phyloP scores from a whole-genome alignment of 192 early-diverging fungal genomes.

The Paraglomus occultum region DNA sequence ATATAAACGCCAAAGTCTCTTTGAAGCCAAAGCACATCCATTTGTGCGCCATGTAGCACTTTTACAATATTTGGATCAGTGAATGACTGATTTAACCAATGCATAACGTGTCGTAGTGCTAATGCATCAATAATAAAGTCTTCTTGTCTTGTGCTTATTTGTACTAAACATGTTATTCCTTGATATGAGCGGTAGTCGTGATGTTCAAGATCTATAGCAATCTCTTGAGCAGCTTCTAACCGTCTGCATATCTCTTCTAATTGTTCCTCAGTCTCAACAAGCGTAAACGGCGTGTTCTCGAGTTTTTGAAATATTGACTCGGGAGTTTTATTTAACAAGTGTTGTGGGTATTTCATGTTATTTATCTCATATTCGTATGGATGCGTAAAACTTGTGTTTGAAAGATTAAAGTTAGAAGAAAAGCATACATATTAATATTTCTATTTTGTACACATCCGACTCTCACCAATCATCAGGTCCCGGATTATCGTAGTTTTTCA shows the following conservation, averaged over 20 bases:
- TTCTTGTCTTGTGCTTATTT: constrained; percentile 81
- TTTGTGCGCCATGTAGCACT: constrained; percentile 94
- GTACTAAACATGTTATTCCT: constrained; percentile 93
- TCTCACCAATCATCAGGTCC: constrained; percentile 13
- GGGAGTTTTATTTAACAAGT: constrained; percentile 58
- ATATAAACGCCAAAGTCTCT: constrained; percentile 96
- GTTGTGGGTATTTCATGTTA: constrained; percentile 68
- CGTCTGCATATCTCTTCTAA: constrained; percentile 63
- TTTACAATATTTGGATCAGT: constrained; percentile 88
- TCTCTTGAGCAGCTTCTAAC: constrained; percentile 61
- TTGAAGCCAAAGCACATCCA: constrained; percentile 96
- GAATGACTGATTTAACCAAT: constrained; percentile 80
- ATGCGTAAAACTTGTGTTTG: constrained; percentile 55
- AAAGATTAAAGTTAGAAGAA: background rate
- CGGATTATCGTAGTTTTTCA: constrained; percentile 51
- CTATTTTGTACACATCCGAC: background rate
- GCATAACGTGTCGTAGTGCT: constrained; percentile 67
- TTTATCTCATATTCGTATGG: constrained; percentile 92
- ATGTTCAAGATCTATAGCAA: constrained; percentile 96
- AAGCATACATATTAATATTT: background rate
- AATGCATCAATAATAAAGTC: constrained; percentile 94
- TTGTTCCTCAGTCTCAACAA: constrained; percentile 76
- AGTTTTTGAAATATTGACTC: constrained; percentile 57
- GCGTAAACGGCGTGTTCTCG: constrained; percentile 70
- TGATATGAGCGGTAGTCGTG: constrained; percentile 95